Evolutionary conservation across 441 rosid genomes (phyloP).

Genomic region (Aleurites moluccanus): DNA sequence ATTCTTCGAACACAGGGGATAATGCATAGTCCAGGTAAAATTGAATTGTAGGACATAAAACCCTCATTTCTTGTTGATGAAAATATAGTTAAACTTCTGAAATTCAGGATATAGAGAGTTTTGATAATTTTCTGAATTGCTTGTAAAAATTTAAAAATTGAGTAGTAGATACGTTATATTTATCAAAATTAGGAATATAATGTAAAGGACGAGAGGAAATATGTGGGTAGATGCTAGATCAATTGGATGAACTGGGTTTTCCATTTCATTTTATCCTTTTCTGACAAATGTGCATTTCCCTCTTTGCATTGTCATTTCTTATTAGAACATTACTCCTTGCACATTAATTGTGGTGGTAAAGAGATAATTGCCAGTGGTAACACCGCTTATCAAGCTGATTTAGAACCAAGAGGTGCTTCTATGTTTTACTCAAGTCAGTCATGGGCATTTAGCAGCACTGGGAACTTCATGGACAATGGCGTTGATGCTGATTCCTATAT

Average conservation of each 20-base stretch:
- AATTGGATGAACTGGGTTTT: background rate
- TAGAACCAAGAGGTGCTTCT: conserved; percentile 70
- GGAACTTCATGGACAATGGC: conserved; percentile 83
- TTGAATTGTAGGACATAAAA: background rate
- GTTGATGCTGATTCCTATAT: conserved; percentile 59
- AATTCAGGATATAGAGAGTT: background rate
- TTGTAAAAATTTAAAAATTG: background rate
- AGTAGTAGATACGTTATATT: background rate
- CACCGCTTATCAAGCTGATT: conserved; percentile 55
- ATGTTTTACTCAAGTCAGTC: conserved; percentile 46
- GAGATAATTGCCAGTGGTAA: conserved; percentile 35
- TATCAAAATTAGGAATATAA: background rate
- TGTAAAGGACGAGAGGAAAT: background rate
- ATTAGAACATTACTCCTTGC: conserved; percentile 56
- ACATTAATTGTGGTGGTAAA: conserved; percentile 86
- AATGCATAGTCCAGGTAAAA: background rate
- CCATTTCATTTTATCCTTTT: background rate
- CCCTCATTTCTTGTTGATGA: background rate
- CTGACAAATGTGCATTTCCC: background rate
- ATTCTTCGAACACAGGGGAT: background rate
- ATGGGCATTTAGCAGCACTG: conserved; percentile 93
- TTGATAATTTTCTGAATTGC: background rate
- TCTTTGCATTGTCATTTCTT: conserved; percentile 21
- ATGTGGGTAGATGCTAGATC: background rate
- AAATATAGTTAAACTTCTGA: background rate